phyloP scores from a whole-genome alignment of 2,329 filamentous ascomycete genomes.

The Epichloe hybrida region DNA sequence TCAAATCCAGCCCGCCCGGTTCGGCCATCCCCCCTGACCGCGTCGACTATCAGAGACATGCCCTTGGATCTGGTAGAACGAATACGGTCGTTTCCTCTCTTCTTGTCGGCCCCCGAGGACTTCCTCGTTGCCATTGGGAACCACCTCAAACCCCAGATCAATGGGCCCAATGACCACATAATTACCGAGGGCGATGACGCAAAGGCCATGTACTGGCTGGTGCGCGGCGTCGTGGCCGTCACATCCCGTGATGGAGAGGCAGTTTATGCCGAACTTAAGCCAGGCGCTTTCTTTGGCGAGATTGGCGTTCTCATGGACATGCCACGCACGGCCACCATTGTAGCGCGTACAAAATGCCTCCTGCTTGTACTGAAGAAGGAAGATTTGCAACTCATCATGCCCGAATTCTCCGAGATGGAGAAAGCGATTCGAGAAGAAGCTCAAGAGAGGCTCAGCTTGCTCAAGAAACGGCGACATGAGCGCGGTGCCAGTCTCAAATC shows the following conservation, averaged over 20 bases:
- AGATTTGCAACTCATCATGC: conserved; percentile 76
- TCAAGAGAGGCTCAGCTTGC: conserved; percentile 72
- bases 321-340: conserved; percentile 85
- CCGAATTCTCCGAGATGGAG: conserved; percentile 84
- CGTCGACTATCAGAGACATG: conserved; percentile 86
- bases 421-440: conserved; percentile 88
- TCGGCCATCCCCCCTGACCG: conserved; percentile 80
- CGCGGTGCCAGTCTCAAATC: conserved; percentile 23
- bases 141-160: conserved; percentile 79
- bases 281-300: conserved; percentile 94
- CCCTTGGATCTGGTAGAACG: conserved; percentile 88
- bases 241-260: conserved; percentile 94
- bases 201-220: conserved; percentile 98
- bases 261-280: conserved; percentile 87
- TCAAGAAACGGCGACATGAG: conserved; percentile 88
- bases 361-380: conserved; percentile 91
- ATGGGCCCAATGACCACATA: conserved; percentile 82
- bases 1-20: conserved; percentile 80
- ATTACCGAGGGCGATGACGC: conserved; percentile 92
- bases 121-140: conserved; percentile 84
- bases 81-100: conserved; percentile 91
- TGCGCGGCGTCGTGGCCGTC: conserved; percentile 85
- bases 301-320: conserved; percentile 98
- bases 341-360: conserved; percentile 80
- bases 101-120: conserved; percentile 75